Evolutionary conservation across 208 protist species (phyloP), one percentile per base, ranked within the genome.

Genomic region (Sergeia podlipaevii): DNA sequence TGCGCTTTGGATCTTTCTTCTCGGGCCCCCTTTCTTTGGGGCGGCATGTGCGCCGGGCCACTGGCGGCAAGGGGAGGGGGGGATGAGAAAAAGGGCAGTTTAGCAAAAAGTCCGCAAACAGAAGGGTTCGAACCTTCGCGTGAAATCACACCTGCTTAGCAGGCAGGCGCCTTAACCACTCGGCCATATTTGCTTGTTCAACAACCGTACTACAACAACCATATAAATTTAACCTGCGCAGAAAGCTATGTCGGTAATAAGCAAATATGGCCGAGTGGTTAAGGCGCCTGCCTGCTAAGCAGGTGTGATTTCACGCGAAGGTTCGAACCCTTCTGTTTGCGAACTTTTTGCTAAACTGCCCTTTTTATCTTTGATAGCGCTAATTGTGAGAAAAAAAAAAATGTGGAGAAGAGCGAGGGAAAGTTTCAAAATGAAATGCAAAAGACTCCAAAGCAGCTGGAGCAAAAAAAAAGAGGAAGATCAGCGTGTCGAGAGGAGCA

Each of bases 101-200:
- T 29, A 3, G 34, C 15, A 48, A 39, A 53, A 49, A 64, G 30
- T 27, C 42, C 38, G 26, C 47, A 45, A 56, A 50, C 29, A 33
- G 43, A 49, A 46, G 55, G 42, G 55, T 91, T 91, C 83, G 83
- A 91, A 91, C 83, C 83, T 91, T 80, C 83, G 83, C 83, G 78
- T 87, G 78, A 91, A 76, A 87, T 91, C 78, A 87, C 83, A 91
- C 73, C 77, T 84, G 77, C 83, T 91, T 91, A 91, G 83, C 83
- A 91, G 83, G 83, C 83, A 84, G 77, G 73, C 83, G 83, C 83
- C 78, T 91, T 91, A 85, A 88, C 79, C 83, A 91, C 76, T 87
- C 83, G 83, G 79, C 79, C 78, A 91, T 71, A 68, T 91, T 91
- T 87, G 83, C 83, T 71, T n/a, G n/a, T n/a, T n/a, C n/a, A n/a